A percentile compares a stretch with the other conserved stretches of the same genome.
Conservation (phyloP, 1,284 basidiomycete genomes). For the Termitomyces sp. region DNA sequence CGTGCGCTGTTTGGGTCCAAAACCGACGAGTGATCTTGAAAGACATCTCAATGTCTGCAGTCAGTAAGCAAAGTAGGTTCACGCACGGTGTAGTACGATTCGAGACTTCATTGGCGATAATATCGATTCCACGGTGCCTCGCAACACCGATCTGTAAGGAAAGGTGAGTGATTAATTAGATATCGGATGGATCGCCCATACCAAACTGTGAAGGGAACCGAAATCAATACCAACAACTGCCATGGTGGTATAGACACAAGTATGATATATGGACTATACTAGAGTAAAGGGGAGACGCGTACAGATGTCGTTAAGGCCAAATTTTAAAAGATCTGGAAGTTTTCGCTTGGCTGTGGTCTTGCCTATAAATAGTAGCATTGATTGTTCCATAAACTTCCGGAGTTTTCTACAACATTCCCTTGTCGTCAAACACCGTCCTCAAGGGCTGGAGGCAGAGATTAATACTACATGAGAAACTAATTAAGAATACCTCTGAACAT, state of each 20-base stretch:
- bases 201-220: slow-evolving; percentile 84
- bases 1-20: slow-evolving; percentile 81
- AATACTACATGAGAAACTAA: not conserved
- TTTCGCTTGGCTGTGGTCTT: slow-evolving; percentile 17
- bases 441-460: not conserved
- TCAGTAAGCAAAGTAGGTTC: not conserved
- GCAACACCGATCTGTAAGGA: slow-evolving; percentile 81
- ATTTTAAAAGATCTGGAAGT: slow-evolving; percentile 18
- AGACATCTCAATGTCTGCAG: not conserved
- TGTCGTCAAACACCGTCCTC: not conserved
- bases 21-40: slow-evolving; percentile 83
- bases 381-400: slow-evolving; percentile 19
- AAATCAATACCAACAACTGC: slow-evolving; percentile 92
- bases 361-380: slow-evolving; percentile 16
- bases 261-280: slow-evolving; percentile 15
- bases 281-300: slow-evolving; percentile 11
- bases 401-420: slow-evolving; percentile 16
- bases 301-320: slow-evolving; percentile 8
- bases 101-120: slow-evolving; percentile 93
- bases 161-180: slow-evolving; percentile 10
- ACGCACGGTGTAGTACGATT: slow-evolving; percentile 90
- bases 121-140: slow-evolving; percentile 89
- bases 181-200: slow-evolving; percentile 25
- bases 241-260: slow-evolving; percentile 36
- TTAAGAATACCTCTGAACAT: not conserved